Evolutionary conservation across 768 basidiomycete genomes (phyloP).

Genomic region (Tricholoma bakamatsutake): DNA sequence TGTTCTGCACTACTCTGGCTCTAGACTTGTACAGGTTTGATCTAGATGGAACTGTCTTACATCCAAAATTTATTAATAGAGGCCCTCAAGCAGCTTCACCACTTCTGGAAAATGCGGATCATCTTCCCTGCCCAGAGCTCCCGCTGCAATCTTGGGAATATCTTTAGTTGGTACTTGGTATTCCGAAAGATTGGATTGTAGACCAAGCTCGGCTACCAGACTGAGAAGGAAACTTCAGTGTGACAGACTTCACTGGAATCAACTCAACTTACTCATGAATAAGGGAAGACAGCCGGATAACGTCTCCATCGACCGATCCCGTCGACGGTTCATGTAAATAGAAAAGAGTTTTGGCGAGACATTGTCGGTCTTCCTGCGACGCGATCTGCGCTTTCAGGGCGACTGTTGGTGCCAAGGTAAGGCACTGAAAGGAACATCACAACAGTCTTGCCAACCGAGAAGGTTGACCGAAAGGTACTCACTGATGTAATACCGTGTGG

Average conservation of each 20-base stretch:
- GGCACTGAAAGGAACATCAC: constrained; percentile 39
- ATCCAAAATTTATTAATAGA: constrained; percentile 27
- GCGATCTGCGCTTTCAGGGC: constrained; percentile 51
- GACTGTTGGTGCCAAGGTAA: constrained; percentile 65
- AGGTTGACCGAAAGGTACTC: constrained; percentile 17
- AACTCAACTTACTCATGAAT: constrained; percentile 45
- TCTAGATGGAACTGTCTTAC: neutral
- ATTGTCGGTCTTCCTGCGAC: constrained; percentile 56
- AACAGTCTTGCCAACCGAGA: neutral
- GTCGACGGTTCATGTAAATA: constrained; percentile 57
- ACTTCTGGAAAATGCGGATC: constrained; percentile 35
- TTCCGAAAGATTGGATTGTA: constrained; percentile 50
- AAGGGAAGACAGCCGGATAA: constrained; percentile 42
- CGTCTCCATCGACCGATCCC: constrained; percentile 60
- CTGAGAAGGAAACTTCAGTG: constrained; percentile 24
- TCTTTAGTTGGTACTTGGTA: constrained; percentile 62
- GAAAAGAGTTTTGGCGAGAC: constrained; percentile 49
- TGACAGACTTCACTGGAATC: neutral
- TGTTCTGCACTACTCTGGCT: neutral
- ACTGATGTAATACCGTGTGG: constrained; percentile 86
- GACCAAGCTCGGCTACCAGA: constrained; percentile 52
- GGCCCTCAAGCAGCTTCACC: constrained; percentile 41
- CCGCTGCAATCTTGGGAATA: constrained; percentile 45
- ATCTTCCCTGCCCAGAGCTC: constrained; percentile 37
- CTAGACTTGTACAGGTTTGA: neutral